Evolutionary conservation across 164 flowering plant genomes (phyloP).

Genomic region (Sedum album): DNA sequence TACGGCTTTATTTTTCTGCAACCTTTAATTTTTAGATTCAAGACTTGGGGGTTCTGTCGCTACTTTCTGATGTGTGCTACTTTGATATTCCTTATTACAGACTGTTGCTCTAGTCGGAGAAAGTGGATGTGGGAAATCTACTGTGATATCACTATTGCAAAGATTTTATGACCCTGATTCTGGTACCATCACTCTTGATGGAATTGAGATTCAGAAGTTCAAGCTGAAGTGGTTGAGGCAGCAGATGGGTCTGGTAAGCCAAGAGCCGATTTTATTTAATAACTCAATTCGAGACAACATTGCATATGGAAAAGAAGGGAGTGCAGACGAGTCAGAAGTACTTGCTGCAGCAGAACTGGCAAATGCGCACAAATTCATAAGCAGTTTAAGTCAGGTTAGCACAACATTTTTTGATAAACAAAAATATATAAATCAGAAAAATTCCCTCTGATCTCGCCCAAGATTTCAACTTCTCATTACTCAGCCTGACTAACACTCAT

Average conservation of each 20-base stretch:
- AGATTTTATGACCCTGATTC: constrained; percentile 30
- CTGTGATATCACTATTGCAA: constrained; percentile 25
- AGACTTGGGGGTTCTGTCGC: no score
- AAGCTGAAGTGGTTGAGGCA: constrained; percentile 19
- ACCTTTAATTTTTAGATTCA: background rate
- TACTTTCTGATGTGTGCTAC: no score
- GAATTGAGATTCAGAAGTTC: constrained; percentile 21
- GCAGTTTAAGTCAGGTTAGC: constrained; percentile 8
- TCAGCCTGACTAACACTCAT: background rate
- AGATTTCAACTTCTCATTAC: no score
- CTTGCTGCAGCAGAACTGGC: constrained; percentile 22
- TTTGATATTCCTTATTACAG: background rate
- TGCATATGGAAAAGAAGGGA: constrained; percentile 28
- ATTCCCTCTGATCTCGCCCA: no score
- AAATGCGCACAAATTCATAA: constrained; percentile 23
- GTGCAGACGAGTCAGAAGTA: constrained; percentile 19
- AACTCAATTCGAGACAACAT: constrained; percentile 30
- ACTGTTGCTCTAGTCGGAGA: constrained; percentile 28
- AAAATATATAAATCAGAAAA: no score
- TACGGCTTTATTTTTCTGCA: background rate
- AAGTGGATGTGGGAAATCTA: constrained; percentile 33
- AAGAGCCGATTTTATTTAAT: constrained; percentile 27
- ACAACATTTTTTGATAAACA: background rate
- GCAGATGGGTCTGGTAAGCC: constrained; percentile 26
- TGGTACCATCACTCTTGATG: constrained; percentile 24